Percentiles rank a stretch among this genome's conserved stretches.
Evolutionary conservation across 345 rosid genomes (phyloP).

Genomic region (Crucihimalaya himalaica): DNA sequence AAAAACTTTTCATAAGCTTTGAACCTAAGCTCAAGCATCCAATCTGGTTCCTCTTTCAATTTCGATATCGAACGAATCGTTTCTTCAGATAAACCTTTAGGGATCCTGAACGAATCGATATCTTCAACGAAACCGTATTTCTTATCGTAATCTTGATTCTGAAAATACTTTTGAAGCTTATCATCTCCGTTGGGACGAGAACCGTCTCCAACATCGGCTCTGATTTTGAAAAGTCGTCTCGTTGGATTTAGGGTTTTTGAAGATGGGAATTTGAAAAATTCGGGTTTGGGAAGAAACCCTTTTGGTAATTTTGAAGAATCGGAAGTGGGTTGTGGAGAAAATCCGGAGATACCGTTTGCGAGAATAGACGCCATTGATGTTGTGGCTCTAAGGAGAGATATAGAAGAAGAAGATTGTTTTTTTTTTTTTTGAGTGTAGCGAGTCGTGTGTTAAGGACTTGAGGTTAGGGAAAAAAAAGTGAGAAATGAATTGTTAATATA

Average conservation of each 20-base stretch:
- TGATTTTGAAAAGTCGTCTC: slow-evolving; percentile 36
- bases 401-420: slow-evolving; percentile 14
- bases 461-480: neutral
- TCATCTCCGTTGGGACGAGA: slow-evolving; percentile 44
- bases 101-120: slow-evolving; percentile 76
- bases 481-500: neutral
- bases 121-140: slow-evolving; percentile 76
- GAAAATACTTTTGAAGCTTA: slow-evolving; percentile 68
- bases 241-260: slow-evolving; percentile 29
- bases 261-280: slow-evolving; percentile 36
- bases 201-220: slow-evolving; percentile 54
- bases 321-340: slow-evolving; percentile 42
- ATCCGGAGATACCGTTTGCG: slow-evolving; percentile 47
- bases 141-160: slow-evolving; percentile 66
- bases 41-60: slow-evolving; percentile 78
- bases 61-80: slow-evolving; percentile 65
- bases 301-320: slow-evolving; percentile 38
- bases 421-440: no score
- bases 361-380: slow-evolving; percentile 51
- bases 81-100: slow-evolving; percentile 77
- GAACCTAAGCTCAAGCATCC: slow-evolving; percentile 86
- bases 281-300: slow-evolving; percentile 43
- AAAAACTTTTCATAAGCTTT: slow-evolving; percentile 76
- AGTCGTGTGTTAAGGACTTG: slow-evolving; percentile 26
- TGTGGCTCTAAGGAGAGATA: slow-evolving; percentile 37